phyloP scores from a whole-genome alignment of 1,284 basidiomycete species.

The Quambalaria eucalypti region DNA sequence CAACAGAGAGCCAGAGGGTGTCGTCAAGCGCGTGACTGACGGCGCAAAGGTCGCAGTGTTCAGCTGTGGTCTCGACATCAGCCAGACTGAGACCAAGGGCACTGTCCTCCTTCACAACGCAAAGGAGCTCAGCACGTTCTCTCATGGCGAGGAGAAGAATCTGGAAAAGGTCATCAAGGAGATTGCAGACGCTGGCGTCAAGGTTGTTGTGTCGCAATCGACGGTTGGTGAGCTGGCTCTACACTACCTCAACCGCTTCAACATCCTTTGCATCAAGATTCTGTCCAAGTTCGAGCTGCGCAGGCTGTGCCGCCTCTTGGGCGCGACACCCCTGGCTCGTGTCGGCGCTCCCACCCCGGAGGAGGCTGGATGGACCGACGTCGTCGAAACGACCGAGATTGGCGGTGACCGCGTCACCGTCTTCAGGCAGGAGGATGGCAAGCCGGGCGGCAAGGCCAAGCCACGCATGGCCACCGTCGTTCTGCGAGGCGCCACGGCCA shows the following conservation, averaged over 20 bases:
- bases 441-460: constrained; percentile 40
- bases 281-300: constrained; percentile 96
- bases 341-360: constrained; percentile 91
- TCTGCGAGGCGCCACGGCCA: constrained; percentile 72
- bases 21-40: constrained; percentile 62
- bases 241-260: constrained; percentile 89
- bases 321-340: constrained; percentile 89
- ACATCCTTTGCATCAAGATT: constrained; percentile 91
- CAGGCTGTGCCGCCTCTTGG: constrained; percentile 83
- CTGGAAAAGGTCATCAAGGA: constrained; percentile 61
- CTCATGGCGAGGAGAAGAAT: constrained; percentile 75
- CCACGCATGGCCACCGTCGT: constrained; percentile 45
- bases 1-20: constrained; percentile 79
- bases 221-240: constrained; percentile 89
- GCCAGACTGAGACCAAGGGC: constrained; percentile 98
- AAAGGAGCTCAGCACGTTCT: constrained; percentile 84
- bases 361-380: constrained; percentile 86
- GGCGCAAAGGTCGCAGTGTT: constrained; percentile 61
- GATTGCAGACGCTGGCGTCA: constrained; percentile 89
- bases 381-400: constrained; percentile 90
- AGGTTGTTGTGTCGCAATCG: constrained; percentile 84
- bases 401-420: constrained; percentile 97
- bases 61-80: constrained; percentile 81
- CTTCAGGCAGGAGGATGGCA: constrained; percentile 62
- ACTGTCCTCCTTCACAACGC: constrained; percentile 94